Base-by-base conservation (phyloP, 495 filamentous ascomycete genomes). In the Jackrogersella multiformis region DNA sequence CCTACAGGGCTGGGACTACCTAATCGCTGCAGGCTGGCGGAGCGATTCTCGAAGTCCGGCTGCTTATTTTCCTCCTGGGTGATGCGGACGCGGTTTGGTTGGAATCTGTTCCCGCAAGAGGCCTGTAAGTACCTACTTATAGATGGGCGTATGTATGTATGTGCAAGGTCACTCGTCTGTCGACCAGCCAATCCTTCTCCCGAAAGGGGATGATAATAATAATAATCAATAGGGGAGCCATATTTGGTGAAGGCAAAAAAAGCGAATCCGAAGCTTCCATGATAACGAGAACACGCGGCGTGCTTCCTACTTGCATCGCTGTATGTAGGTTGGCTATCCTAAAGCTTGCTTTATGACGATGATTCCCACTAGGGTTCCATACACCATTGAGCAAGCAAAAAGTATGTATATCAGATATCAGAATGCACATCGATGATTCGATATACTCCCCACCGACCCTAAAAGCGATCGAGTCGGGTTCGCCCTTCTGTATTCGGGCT, bases 1-100 rank as follows among this genome's bases (percentile, higher is more conserved):
- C 61, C 61, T 65, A 70, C 67, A 70, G 67, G 67, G 67, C 67
- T 65, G 67, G 61, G 61, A 61, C 51, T 49, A 64, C 60, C 66
- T 64, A 57, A 44, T 62, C 51, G 61, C 56, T 56, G 61, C 61
- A 61, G 46, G 56, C 42, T 58, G 41, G 52, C 36, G 51, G 64
- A 53, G 52, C 34, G 28, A n/a, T 52, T 51, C 35, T 49, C 28
- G 26, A 58, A 62, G 28, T 57, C 39, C 51, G 42, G 39, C 21
- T 70, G 51, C 41, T 56, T 59, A 53, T 66, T 56, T 41, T 34
- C 49, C 56, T 66, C 56, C 48, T 41, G 18, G 56, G 32, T 60
- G 67, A 61, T 54, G 61, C 67, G 61, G 56, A 61, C 52, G 46
- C 21, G 61, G 51, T 62, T 53, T 56, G 49, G 61, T 45, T 57